These are phyloP conservation scores for Cucumis variabilis DNA, from an alignment of 331 rosid genomes.

Conservation along the genomic window DNA sequence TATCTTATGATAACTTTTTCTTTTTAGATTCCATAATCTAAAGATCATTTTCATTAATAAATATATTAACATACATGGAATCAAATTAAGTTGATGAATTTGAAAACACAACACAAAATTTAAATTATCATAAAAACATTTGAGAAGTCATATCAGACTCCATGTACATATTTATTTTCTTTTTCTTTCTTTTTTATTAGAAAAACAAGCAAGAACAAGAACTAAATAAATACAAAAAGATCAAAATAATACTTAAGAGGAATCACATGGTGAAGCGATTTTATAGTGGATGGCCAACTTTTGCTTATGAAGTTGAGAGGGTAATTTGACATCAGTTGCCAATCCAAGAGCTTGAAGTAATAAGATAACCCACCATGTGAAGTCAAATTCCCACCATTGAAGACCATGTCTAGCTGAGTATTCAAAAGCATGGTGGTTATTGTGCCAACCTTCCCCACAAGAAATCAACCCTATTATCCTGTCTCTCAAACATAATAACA, in stretches of 20 bases:
- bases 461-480: background rate
- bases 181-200: too few species aligned
- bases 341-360: slow-evolving; percentile 26
- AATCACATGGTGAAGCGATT: background rate
- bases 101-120: background rate
- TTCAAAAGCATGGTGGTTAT: slow-evolving; percentile 31
- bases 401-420: slow-evolving; percentile 29
- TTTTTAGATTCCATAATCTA: too few species aligned
- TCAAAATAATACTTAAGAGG: background rate
- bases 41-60: too few species aligned
- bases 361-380: slow-evolving; percentile 15
- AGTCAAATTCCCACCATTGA: slow-evolving; percentile 31
- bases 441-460: slow-evolving; percentile 31
- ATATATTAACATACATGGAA: too few species aligned
- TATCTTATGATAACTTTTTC: too few species aligned
- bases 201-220: background rate
- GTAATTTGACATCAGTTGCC: slow-evolving; percentile 23
- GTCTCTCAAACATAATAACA: background rate
- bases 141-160: background rate
- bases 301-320: background rate
- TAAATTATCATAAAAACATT: background rate
- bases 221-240: background rate
- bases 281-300: background rate
- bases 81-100: too few species aligned
- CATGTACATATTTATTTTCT: background rate